Evolutionary conservation across 805 yeast genomes (phyloP), one percentile per base, ranked within the genome.

Genomic region (Metschnikowia amazonensis): DNA sequence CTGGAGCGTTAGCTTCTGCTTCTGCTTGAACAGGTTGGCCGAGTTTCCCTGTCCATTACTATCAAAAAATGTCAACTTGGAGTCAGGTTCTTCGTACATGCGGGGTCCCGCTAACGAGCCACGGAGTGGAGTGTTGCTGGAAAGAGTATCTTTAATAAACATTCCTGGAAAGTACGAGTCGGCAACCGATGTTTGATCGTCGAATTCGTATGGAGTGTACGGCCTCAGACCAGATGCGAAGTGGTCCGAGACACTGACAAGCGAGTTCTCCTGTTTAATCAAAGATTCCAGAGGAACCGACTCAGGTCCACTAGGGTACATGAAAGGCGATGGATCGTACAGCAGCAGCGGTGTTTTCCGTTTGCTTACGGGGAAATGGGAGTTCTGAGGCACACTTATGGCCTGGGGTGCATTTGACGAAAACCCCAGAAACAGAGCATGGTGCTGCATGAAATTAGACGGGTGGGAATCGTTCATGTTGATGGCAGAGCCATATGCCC

Each of bases 211-310:
- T 9, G 53, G 52, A 34, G 60, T 50, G 51, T 48, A 52, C 6
- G 54, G 52, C 16, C 52, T 53, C 53, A 51, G 56, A 6, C 42
- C 41, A n/a, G n/a, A n/a, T 11, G 36, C 46, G 27, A 53, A 55
- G 39, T 59, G 61, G 41, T 66, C 71, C 1, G 66, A 66, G 21
- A 67, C 59, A 37, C 67, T 63, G 10, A 63, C 57, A 8, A 64
- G 45, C 14, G 71, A 66, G 28, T 54, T 51, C 17, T 64, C 64
- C 24, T 64, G 62, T 14, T 65, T 43, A 16, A 43, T 23, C n/a
- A 53, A 24, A 1, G 55, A 40, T 10, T 51, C 48, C 48, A 34
- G 48, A 28, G 47, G 47, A 9, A 45, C 34, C 5, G 51, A 34
- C 2, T 46, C 44, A 8, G 50, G 45, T 3, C 46, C 53, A 0